A percentile compares a stretch with the other conserved stretches of the same genome.
Evolutionary conservation across 2,329 filamentous ascomycete genomes (phyloP).

Genomic region (Aspergillus udagawae): DNA sequence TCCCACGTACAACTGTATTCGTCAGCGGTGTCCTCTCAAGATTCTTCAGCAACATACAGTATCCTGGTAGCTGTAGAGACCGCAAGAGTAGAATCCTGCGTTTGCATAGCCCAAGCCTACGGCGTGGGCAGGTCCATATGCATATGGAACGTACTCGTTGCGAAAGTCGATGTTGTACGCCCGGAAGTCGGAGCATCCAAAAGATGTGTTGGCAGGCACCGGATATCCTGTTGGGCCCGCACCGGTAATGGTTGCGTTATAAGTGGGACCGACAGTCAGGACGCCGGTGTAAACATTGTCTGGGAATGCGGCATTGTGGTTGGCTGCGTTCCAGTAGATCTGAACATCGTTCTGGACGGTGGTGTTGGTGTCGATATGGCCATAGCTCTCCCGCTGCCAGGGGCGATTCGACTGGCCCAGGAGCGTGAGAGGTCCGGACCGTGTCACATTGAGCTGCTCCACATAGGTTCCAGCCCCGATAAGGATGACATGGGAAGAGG

Average conservation of each 20-base stretch:
- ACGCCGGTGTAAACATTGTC: conserved; percentile 60
- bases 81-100: conserved; percentile 62
- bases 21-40: no score
- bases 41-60: conserved; percentile 39
- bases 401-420: conserved; percentile 49
- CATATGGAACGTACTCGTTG: conserved; percentile 51
- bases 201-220: conserved; percentile 58
- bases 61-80: conserved; percentile 65
- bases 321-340: conserved; percentile 57
- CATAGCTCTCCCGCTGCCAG: no score
- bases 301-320: conserved; percentile 38
- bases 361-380: conserved; percentile 42
- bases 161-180: conserved; percentile 65
- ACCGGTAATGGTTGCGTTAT: not conserved
- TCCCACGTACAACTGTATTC: conserved; percentile 53
- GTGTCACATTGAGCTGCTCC: conserved; percentile 64
- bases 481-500: conserved; percentile 51
- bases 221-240: conserved; percentile 52
- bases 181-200: conserved; percentile 60
- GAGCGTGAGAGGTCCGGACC: conserved; percentile 57
- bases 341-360: conserved; percentile 49
- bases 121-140: conserved; percentile 58
- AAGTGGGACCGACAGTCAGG: not conserved
- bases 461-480: conserved; percentile 58
- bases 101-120: conserved; percentile 64